phyloP scores from a whole-genome alignment of 257 asterid genomes.

The Vinca minor region DNA sequence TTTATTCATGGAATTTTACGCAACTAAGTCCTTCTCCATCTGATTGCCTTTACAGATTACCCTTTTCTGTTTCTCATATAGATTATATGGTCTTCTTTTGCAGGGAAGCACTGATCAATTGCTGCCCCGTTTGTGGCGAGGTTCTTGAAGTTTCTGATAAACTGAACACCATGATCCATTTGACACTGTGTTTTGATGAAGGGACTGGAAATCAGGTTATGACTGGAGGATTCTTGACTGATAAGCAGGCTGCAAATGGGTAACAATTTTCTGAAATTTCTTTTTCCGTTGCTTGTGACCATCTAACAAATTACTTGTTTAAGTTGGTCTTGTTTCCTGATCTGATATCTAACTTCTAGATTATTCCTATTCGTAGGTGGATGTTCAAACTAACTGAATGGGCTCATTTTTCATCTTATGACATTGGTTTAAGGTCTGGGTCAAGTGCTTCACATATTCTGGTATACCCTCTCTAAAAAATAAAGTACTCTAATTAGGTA shows the following conservation, averaged over 20 bases:
- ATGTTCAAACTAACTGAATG: slow-evolving; percentile 97
- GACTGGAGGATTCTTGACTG: slow-evolving; percentile 98
- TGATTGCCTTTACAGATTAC: neutral
- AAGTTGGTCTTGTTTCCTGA: slow-evolving; percentile 15
- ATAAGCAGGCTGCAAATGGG: slow-evolving; percentile 97
- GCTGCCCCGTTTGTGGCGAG: slow-evolving; percentile 98
- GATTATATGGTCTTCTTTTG: slow-evolving; percentile 14
- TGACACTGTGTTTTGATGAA: slow-evolving; percentile 95
- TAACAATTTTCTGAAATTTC: slow-evolving; percentile 28
- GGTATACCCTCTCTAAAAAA: slow-evolving; percentile 37
- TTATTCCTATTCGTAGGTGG: slow-evolving; percentile 53
- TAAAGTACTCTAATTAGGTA: neutral
- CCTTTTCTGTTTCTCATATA: slow-evolving; percentile 1
- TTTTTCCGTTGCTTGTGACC: slow-evolving; percentile 14
- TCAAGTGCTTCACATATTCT: slow-evolving; percentile 83
- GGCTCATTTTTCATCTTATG: slow-evolving; percentile 92
- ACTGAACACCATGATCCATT: slow-evolving; percentile 72
- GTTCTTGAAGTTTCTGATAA: slow-evolving; percentile 64
- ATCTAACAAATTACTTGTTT: neutral
- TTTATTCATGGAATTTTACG: neutral
- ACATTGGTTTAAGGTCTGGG: slow-evolving; percentile 94
- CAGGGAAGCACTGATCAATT: slow-evolving; percentile 83
- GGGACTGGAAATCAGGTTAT: slow-evolving; percentile 95
- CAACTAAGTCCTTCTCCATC: neutral
- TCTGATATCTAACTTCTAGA: slow-evolving; percentile 18